A percentile compares a stretch with the other conserved stretches of the same genome.
Evolutionary conservation across 768 basidiomycete genomes (phyloP).

Genomic region (Boletus tylopilopsis): DNA sequence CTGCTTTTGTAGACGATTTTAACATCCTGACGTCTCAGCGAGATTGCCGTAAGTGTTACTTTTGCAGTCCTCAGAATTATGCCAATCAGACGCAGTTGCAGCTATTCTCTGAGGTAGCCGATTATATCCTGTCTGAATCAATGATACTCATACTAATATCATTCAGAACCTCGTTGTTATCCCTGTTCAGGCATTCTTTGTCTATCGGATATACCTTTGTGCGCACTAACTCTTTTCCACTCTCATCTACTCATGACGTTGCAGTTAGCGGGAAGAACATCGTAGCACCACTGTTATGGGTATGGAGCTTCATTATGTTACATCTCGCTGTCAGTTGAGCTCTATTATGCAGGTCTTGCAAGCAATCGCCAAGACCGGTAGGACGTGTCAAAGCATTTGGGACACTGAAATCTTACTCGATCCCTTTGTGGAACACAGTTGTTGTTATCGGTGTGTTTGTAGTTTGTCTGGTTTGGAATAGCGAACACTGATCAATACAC

Average conservation of each 20-base stretch:
- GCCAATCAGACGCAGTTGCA: conserved; percentile 5
- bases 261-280: conserved; percentile 6
- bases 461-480: background rate
- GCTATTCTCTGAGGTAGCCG: background rate
- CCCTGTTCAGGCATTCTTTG: background rate
- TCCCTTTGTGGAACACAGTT: background rate
- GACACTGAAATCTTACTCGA: background rate
- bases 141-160: background rate
- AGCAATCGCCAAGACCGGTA: conserved; percentile 6
- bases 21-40: background rate
- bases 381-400: background rate
- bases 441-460: background rate
- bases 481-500: background rate
- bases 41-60: conserved; percentile 5
- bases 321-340: background rate
- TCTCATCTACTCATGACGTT: background rate
- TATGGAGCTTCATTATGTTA: background rate
- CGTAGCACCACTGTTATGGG: conserved; percentile 4
- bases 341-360: background rate
- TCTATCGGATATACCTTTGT: conserved; percentile 4
- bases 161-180: background rate
- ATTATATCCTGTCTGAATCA: background rate
- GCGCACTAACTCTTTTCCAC: background rate
- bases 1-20: background rate
- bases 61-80: background rate